Percentiles rank a stretch among this genome's conserved stretches.
Evolutionary conservation across 371 early-diverging fungal species (phyloP).

Genomic region (Saksenaea vasiformis): DNA sequence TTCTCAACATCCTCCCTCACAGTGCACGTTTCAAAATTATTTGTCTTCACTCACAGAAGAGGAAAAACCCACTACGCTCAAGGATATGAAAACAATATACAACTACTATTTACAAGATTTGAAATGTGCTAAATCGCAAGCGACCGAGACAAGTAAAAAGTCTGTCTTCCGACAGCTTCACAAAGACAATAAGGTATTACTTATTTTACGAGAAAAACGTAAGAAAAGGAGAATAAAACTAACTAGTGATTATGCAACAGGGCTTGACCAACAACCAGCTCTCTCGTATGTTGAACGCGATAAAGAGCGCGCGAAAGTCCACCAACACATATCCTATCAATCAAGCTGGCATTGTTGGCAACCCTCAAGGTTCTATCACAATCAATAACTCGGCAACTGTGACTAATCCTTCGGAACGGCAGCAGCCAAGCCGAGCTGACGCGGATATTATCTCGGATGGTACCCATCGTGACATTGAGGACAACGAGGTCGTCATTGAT

Average conservation of each 20-base stretch:
- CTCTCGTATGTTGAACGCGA: not conserved
- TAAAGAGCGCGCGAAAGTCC: not conserved
- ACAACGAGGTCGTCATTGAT: not conserved
- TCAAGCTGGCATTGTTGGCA: not conserved
- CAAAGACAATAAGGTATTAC: not conserved
- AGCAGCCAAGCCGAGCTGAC: not conserved
- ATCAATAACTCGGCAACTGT: not conserved
- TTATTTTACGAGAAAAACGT: not conserved
- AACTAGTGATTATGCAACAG: not conserved
- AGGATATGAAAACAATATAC: not conserved
- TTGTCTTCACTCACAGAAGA: not conserved
- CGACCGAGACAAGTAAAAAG: not conserved
- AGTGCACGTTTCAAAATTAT: not conserved
- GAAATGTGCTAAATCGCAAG: not conserved
- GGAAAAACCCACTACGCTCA: not conserved
- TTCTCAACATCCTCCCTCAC: no score
- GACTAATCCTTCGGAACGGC: not conserved
- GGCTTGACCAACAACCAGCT: not conserved
- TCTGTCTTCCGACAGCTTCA: not conserved
- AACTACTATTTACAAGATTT: not conserved
- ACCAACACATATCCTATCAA: not conserved
- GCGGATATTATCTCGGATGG: not conserved
- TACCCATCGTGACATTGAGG: not conserved
- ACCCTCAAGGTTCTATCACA: not conserved
- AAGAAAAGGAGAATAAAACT: not conserved